Conservation (phyloP, 148 eudicot genomes). For the Vaccinium vitisidaea region DNA sequence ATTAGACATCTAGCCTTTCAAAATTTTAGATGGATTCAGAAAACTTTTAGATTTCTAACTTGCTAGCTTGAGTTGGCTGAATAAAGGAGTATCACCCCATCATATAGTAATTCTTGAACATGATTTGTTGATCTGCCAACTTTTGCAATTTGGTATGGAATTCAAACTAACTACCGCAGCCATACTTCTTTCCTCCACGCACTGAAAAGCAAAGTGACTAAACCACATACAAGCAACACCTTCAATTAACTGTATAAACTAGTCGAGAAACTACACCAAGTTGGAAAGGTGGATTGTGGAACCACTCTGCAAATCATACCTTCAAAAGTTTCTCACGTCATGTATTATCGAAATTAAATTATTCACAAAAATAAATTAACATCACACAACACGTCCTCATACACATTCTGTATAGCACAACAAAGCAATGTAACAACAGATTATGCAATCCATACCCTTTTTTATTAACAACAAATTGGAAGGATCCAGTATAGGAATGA, state of each 20-base stretch:
- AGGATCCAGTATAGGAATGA: conserved; percentile 3
- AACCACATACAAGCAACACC: neutral
- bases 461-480: neutral
- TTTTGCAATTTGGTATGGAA: neutral
- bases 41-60: neutral
- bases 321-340: neutral
- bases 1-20: neutral
- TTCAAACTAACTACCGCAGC: neutral
- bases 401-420: neutral
- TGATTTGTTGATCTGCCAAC: neutral
- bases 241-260: neutral
- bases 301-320: neutral
- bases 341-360: neutral
- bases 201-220: neutral
- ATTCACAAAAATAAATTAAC: neutral
- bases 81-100: neutral
- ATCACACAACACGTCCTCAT: neutral
- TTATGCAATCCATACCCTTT: neutral
- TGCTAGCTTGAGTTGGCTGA: neutral
- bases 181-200: neutral
- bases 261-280: neutral
- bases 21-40: conserved; percentile 3
- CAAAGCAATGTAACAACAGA: neutral
- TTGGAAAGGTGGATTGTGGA: neutral
- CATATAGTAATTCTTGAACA: neutral